phyloP scores from a whole-genome alignment of 2,329 filamentous ascomycete species.

The Lecanicillium sp. region DNA sequence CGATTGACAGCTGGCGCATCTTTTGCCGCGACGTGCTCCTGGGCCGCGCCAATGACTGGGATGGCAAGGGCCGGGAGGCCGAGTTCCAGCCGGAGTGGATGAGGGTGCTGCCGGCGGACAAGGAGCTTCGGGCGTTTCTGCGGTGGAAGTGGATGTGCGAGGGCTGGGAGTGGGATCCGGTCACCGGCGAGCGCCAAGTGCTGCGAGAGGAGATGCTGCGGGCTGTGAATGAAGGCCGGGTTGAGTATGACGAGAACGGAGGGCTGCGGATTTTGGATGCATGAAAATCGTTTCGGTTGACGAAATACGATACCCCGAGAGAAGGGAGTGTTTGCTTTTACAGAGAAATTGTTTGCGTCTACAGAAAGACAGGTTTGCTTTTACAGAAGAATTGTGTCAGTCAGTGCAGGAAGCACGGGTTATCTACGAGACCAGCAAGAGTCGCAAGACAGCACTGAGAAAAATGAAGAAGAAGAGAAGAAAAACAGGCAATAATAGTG shows the following conservation, averaged over 20 bases:
- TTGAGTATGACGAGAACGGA: conserved; percentile 49
- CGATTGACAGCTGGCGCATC: conserved; percentile 86
- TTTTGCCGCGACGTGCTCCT: conserved; percentile 80
- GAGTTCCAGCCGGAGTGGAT: conserved; percentile 86
- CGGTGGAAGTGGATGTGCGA: conserved; percentile 90
- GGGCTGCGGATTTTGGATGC: conserved; percentile 37
- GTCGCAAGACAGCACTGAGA: too few relatives aligned
- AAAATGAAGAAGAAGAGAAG: conserved; percentile 6
- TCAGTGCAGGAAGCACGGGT: too few relatives aligned
- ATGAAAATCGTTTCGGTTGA: too few relatives aligned
- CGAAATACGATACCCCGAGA: too few relatives aligned
- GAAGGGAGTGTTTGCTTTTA: too few relatives aligned
- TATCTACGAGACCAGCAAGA: too few relatives aligned
- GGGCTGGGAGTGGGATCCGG: conserved; percentile 73
- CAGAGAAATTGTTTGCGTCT: neutral
- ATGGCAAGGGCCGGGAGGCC: conserved; percentile 45
- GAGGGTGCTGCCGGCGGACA: conserved; percentile 74
- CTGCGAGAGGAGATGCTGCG: conserved; percentile 47
- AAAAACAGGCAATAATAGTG: neutral
- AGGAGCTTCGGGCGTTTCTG: conserved; percentile 81
- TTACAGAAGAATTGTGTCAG: too few relatives aligned
- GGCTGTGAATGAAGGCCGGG: conserved; percentile 52
- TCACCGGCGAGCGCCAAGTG: conserved; percentile 56
- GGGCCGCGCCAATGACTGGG: conserved; percentile 59
- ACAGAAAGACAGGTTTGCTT: too few relatives aligned